These are phyloP conservation scores for Prunus yedoensis DNA, from an alignment of 331 rosid species.

Conservation along the genomic window DNA sequence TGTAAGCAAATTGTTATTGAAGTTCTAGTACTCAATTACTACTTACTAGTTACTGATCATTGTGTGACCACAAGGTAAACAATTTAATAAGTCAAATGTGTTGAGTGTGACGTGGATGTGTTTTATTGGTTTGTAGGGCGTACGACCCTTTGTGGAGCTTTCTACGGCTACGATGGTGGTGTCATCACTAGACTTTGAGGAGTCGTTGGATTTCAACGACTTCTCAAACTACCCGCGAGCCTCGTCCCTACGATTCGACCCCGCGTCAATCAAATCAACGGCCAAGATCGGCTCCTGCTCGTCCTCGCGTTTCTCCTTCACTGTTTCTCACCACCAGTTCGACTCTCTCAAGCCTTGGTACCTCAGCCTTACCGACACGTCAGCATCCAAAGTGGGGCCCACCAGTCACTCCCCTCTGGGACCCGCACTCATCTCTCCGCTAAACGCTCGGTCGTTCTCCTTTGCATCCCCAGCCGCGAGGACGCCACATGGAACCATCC, in stretches of 20 bases:
- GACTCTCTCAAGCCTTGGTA: slow-evolving; percentile 98
- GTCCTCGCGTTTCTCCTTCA: slow-evolving; percentile 92
- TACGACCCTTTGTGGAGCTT: slow-evolving; percentile 78
- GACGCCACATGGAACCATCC: slow-evolving; percentile 43
- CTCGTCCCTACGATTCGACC: slow-evolving; percentile 86
- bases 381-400: slow-evolving; percentile 84
- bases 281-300: slow-evolving; percentile 79
- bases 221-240: slow-evolving; percentile 69
- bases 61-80: background rate
- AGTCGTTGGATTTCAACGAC: slow-evolving; percentile 64
- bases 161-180: slow-evolving; percentile 64
- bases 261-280: slow-evolving; percentile 52
- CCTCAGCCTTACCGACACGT: slow-evolving; percentile 79
- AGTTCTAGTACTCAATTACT: too few species aligned
- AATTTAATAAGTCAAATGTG: background rate
- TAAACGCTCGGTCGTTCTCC: slow-evolving; percentile 83
- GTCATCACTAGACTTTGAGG: slow-evolving; percentile 85
- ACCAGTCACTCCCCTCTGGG: slow-evolving; percentile 51
- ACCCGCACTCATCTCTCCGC: slow-evolving; percentile 79
- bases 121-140: slow-evolving; percentile 59
- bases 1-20: background rate
- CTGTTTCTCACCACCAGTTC: slow-evolving; percentile 72
- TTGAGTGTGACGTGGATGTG: background rate
- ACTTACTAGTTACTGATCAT: background rate
- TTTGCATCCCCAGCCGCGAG: slow-evolving; percentile 83